phyloP scores from a whole-genome alignment of 352 stramenopile genomes.

The Lagenidium giganteum region DNA sequence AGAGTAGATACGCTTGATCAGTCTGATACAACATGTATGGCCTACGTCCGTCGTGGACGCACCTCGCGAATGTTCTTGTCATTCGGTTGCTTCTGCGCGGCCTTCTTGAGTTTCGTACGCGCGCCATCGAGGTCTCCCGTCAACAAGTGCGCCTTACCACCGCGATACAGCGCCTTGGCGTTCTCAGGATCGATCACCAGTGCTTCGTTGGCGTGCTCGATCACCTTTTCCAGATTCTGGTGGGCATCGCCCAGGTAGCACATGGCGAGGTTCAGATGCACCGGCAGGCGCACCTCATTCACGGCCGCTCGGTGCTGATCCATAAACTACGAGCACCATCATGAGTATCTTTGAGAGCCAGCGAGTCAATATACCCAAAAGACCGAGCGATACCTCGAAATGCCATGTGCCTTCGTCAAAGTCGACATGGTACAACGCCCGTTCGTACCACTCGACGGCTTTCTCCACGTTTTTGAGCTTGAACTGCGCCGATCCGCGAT shows the following conservation, averaged over 20 bases:
- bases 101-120: conserved; percentile 57
- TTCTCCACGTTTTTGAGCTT: conserved; percentile 36
- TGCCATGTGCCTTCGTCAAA: conserved; percentile 85
- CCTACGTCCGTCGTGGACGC: background rate
- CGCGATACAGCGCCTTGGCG: conserved; percentile 81
- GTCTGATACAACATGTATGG: background rate
- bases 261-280: conserved; percentile 80
- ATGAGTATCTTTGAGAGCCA: background rate
- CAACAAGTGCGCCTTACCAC: conserved; percentile 55
- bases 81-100: conserved; percentile 46
- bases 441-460: conserved; percentile 70
- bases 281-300: conserved; percentile 63
- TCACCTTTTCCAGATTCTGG: conserved; percentile 37
- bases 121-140: conserved; percentile 51
- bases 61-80: conserved; percentile 74
- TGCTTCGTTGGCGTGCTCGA: conserved; percentile 62
- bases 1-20: too few species aligned
- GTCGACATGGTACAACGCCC: conserved; percentile 72
- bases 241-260: conserved; percentile 45
- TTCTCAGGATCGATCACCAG: conserved; percentile 73
- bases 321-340: conserved; percentile 39
- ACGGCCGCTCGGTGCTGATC: conserved; percentile 65
- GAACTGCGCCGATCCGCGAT: conserved; percentile 55
- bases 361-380: background rate
- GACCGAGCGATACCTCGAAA: conserved; percentile 51